Conservation (phyloP, 2,329 filamentous ascomycete genomes). For the Thelonectria discophora region DNA sequence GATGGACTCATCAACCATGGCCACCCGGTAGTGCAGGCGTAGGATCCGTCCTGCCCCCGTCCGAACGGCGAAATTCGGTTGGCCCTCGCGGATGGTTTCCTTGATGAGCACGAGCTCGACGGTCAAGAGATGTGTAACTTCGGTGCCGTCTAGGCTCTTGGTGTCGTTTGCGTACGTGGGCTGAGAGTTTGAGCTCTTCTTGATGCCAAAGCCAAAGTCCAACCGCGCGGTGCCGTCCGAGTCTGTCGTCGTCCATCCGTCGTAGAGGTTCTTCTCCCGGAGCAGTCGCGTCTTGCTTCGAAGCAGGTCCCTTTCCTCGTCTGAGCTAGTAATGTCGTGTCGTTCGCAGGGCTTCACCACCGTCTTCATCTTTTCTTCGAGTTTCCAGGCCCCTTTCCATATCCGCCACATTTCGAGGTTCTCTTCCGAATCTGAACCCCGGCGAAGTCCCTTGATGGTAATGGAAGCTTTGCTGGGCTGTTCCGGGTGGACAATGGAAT, state of each 20-base stretch:
- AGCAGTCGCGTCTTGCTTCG: conserved; percentile 75
- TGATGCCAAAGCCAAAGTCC: conserved; percentile 70
- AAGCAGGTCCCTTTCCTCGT: background rate
- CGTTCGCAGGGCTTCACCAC: conserved; percentile 79
- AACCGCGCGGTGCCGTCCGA: conserved; percentile 59
- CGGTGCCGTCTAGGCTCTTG: conserved; percentile 75
- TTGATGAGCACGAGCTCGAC: conserved; percentile 93
- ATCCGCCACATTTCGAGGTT: conserved; percentile 80
- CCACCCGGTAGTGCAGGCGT: conserved; percentile 85
- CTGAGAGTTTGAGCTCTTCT: conserved; percentile 46
- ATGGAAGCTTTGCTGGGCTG: conserved; percentile 65
- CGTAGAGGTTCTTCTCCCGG: conserved; percentile 80
- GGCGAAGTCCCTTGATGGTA: conserved; percentile 69
- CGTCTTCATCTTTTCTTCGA: conserved; percentile 84
- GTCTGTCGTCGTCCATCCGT: conserved; percentile 81
- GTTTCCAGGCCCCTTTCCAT: conserved; percentile 88
- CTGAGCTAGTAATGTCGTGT: conserved; percentile 56
- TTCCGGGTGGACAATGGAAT: conserved; percentile 82
- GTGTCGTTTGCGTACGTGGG: conserved; percentile 77
- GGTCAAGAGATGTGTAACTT: conserved; percentile 83
- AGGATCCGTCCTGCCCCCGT: conserved; percentile 90
- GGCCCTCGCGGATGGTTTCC: conserved; percentile 79
- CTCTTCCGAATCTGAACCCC: conserved; percentile 69
- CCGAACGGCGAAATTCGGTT: conserved; percentile 73
- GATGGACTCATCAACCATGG: conserved; percentile 70